These are phyloP conservation scores for Neofusicoccum sp. DNA, from an alignment of 2,329 filamentous ascomycete species.

Conservation along the genomic window DNA sequence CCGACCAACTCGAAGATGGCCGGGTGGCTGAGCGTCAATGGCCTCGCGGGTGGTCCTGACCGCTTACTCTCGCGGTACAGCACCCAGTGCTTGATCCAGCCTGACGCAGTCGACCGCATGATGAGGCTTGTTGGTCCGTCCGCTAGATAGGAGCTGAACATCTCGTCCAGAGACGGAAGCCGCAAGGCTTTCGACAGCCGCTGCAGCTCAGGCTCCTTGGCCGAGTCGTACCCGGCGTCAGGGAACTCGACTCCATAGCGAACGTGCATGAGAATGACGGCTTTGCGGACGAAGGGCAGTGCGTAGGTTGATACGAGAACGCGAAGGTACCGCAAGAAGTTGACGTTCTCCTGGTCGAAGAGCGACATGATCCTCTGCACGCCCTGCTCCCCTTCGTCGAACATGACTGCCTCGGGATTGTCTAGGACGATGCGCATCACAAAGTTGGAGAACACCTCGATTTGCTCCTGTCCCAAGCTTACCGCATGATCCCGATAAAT, in stretches of 20 bases:
- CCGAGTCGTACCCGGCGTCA: conserved; percentile 52
- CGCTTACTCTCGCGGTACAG: conserved; percentile 31
- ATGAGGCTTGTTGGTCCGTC: conserved; percentile 36
- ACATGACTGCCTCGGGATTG: conserved; percentile 3
- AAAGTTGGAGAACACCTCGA: conserved; percentile 32
- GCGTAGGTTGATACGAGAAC: conserved; percentile 72
- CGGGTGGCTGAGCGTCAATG: conserved; percentile 68
- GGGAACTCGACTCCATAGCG: conserved; percentile 87
- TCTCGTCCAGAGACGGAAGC: conserved; percentile 74
- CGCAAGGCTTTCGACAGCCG: conserved; percentile 74
- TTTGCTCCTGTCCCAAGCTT: conserved; percentile 31
- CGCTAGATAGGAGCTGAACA: conserved; percentile 61
- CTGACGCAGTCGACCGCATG: conserved; percentile 54
- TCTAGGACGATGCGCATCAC: conserved; percentile 32
- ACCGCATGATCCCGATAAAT: conserved; percentile 21
- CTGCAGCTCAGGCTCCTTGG: conserved; percentile 73
- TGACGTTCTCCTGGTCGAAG: conserved; percentile 22
- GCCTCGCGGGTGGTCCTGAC: conserved; percentile 30
- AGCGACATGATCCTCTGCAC: conserved; percentile 5
- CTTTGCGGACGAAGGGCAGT: conserved; percentile 85
- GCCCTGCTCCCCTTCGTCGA: neutral
- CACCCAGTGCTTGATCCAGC: conserved; percentile 71
- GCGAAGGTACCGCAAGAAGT: conserved; percentile 37
- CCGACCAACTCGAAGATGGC: conserved; percentile 93
- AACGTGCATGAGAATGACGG: conserved; percentile 77